Conservation (phyloP, 106 monocot genomes). For the Dendrobium officinale region DNA sequence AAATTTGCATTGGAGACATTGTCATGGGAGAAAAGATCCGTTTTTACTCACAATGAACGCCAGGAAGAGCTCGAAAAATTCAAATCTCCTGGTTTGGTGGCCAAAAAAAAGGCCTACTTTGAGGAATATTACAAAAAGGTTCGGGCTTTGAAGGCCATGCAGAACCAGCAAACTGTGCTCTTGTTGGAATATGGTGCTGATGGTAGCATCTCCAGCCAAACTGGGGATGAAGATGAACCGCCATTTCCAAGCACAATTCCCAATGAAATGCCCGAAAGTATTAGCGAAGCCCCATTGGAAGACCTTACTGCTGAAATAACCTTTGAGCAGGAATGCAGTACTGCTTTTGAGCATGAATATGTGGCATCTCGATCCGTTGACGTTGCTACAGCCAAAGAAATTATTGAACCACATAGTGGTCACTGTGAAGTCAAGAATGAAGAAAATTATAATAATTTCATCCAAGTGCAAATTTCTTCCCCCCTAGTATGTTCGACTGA, state of each 20-base stretch:
- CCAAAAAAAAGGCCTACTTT: conserved; percentile 89
- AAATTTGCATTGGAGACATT: conserved; percentile 66
- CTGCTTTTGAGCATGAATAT: background rate
- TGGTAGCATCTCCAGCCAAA: conserved; percentile 51
- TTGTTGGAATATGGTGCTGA: conserved; percentile 52
- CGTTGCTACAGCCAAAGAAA: background rate
- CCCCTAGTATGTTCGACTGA: background rate
- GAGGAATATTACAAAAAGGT: conserved; percentile 82
- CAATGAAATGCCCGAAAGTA: conserved; percentile 13
- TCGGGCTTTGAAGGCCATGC: conserved; percentile 47
- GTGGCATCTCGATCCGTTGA: background rate
- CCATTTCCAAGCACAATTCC: background rate
- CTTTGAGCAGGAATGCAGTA: background rate
- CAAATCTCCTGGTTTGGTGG: conserved; percentile 78
- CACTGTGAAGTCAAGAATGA: background rate
- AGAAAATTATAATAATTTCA: conserved; percentile 1
- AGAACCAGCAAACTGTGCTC: conserved; percentile 60
- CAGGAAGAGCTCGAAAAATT: conserved; percentile 81
- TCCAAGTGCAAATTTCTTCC: conserved; percentile 8
- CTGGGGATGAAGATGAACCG: conserved; percentile 40
- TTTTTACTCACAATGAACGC: conserved; percentile 55
- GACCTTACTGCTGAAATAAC: background rate
- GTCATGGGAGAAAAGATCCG: conserved; percentile 84
- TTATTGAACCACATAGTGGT: conserved; percentile 6
- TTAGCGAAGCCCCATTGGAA: conserved; percentile 9